Conservation (phyloP, 2,329 filamentous ascomycete genomes). For the Botrytis porri region DNA sequence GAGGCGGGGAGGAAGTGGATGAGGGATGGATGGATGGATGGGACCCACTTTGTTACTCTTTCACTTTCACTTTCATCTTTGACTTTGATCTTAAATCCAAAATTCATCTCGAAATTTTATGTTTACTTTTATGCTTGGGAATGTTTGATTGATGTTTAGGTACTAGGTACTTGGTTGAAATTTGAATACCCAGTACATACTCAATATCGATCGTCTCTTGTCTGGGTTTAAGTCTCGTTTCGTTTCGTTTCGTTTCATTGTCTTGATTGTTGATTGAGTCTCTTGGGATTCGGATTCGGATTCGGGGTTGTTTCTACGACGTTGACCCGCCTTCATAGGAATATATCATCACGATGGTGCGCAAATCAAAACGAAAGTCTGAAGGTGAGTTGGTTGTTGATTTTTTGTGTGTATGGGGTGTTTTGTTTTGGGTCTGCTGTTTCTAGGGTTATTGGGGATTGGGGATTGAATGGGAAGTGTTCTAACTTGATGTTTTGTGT, state of each 20-base stretch:
- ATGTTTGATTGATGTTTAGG: neutral
- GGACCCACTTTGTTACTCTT: neutral
- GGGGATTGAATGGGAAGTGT: no score
- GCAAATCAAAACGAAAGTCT: constrained; percentile 12
- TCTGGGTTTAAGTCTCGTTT: neutral
- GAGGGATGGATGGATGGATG: no score
- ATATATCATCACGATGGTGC: neutral
- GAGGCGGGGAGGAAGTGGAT: neutral
- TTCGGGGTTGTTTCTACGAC: neutral
- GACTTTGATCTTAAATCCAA: neutral
- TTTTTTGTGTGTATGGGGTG: neutral
- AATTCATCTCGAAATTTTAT: neutral
- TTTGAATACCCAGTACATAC: no score
- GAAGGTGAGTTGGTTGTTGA: neutral
- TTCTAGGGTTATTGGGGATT: no score
- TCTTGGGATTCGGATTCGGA: neutral
- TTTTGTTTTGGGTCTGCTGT: neutral
- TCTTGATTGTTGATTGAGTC: neutral
- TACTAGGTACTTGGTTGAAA: no score
- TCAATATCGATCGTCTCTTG: neutral
- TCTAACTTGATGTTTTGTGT: neutral
- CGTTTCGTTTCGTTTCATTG: neutral
- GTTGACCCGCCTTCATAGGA: no score
- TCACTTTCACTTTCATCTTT: neutral
- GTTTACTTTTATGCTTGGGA: neutral